These are phyloP conservation scores for Macrophomina pseudophaseolina DNA, from an alignment of 2,329 filamentous ascomycete genomes.

Conservation along the genomic window DNA sequence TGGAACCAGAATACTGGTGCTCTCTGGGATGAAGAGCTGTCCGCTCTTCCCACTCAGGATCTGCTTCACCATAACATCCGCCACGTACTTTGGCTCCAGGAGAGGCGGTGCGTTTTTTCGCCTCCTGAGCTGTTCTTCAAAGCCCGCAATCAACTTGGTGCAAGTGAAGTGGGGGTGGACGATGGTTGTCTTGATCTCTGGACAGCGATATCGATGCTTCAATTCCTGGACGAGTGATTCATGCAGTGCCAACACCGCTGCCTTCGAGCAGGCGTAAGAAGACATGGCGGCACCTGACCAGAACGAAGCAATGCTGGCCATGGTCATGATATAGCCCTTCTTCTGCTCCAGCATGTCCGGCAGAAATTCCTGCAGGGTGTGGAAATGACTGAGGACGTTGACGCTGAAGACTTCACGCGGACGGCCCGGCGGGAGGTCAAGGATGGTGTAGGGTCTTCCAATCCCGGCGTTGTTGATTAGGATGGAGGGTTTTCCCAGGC, in stretches of 20 bases:
- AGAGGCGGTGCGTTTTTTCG: conserved; percentile 25
- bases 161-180: conserved; percentile 38
- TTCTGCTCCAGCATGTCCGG: conserved; percentile 37
- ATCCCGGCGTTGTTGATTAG: conserved; percentile 42
- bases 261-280: conserved; percentile 39
- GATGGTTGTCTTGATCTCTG: conserved; percentile 36
- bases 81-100: conserved; percentile 34
- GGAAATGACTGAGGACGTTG: conserved; percentile 37
- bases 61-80: conserved; percentile 35
- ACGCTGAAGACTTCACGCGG: conserved; percentile 36
- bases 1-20: conserved; percentile 32
- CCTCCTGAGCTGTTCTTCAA: conserved; percentile 17
- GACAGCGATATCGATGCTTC: conserved; percentile 34
- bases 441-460: conserved; percentile 13
- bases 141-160: conserved; percentile 35
- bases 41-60: conserved; percentile 36
- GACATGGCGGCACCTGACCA: conserved; percentile 34
- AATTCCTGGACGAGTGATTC: conserved; percentile 49
- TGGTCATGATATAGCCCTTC: conserved; percentile 39
- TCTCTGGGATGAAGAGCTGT: conserved; percentile 33
- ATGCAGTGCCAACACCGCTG: conserved; percentile 36
- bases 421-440: conserved; percentile 35
- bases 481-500: conserved; percentile 35
- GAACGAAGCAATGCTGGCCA: conserved; percentile 39
- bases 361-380: conserved; percentile 38